These are phyloP conservation scores for Jacaranda copaia DNA, from an alignment of 257 asterid genomes.

Conservation along the genomic window DNA sequence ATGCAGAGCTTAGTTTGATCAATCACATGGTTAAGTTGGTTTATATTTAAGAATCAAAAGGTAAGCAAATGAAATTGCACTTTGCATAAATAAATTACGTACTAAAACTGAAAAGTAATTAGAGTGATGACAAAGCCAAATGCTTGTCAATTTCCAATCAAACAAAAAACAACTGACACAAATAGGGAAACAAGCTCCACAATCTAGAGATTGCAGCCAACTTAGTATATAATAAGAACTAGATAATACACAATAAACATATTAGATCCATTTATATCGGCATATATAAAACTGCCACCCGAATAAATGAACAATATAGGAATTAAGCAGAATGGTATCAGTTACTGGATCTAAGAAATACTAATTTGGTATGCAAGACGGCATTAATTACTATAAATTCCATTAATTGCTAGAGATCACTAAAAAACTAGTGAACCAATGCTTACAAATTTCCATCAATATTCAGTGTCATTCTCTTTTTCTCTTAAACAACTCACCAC, in stretches of 20 bases:
- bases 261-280: neutral
- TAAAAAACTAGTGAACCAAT: neutral
- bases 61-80: neutral
- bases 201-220: neutral
- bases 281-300: neutral
- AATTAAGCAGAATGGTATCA: neutral
- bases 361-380: neutral
- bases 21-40: neutral
- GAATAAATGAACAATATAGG: neutral
- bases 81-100: neutral
- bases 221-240: neutral
- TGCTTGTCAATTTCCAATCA: neutral
- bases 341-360: neutral
- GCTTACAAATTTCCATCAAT: constrained; percentile 5
- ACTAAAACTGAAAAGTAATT: neutral
- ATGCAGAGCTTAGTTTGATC: neutral
- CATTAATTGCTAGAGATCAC: too few species aligned
- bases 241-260: neutral
- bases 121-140: neutral
- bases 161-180: neutral
- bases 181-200: neutral
- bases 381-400: too few species aligned
- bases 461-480: constrained; percentile 9
- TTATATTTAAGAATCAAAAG: neutral
- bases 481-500: constrained; percentile 8